Evolutionary conservation across 208 protist genomes (phyloP), one percentile per base, ranked within the genome.

Genomic region (Crithidia thermophila): DNA sequence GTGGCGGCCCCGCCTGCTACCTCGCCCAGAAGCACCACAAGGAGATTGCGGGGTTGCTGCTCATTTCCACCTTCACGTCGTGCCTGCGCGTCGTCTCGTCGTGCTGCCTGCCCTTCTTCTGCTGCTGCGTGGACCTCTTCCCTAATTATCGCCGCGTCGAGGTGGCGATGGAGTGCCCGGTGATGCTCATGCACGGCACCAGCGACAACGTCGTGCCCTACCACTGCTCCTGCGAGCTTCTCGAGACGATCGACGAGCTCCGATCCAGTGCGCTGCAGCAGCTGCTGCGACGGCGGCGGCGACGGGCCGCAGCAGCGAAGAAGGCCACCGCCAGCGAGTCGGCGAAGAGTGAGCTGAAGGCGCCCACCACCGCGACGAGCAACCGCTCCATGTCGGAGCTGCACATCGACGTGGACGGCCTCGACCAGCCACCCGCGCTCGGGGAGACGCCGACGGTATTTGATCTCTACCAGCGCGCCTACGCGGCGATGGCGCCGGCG

Each of bases 31-130:
- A 90, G 39, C 75, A 94, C 61, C 84, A 91, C 56, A 58, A 68
- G 6, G 53, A 77, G 9, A 77, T 94, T 28, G 83, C 66, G 3
- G 88, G 83, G 4, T 46, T 94, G 23, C 77, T 91, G 23, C 53
- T 94, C 16, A 70, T 87, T 25, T 90, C 82, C 45, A 91, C 84
- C 23, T 94, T 94, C 52, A 85, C 85, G 10, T 90, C 85, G 14
- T 86, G 79, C 65, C 58, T 94, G n/a, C 58, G 65, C 27, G 85
- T 87, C 3, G 62, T 85, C 1, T 72, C 50, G 11, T 76, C 46
- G 14, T 64, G 46, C 28, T 83, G 63, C 9, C 58, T 82, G 18
- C 62, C 79, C 1, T 71, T 30, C 30, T 64, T 77, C 4, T 81
- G 73, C 61, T 53, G 65, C 23, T 85, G 68, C 37, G 14, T 87